Evolutionary conservation across 2,329 filamentous ascomycete genomes (phyloP), one percentile per base, ranked within the genome.

Genomic region (Fusarium ambrosium): DNA sequence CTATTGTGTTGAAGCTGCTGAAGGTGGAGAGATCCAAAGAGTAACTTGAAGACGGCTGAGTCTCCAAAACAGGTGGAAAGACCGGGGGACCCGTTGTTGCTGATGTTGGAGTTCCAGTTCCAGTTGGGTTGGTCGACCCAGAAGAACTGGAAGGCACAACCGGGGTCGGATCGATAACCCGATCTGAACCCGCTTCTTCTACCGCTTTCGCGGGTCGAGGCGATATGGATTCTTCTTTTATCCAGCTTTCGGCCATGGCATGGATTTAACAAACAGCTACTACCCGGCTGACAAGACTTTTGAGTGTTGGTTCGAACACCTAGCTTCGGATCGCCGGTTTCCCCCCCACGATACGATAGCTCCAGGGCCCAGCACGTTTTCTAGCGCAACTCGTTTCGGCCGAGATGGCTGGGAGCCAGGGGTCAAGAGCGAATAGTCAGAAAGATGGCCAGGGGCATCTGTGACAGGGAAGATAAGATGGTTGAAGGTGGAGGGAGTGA

Each of bases 211-310:
- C 64, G 29, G 68, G 58, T 60, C 66, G 70, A 66, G 76, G 67
- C 70, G 76, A 78, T 62, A 60, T 53, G 48, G 70, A 64, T 59
- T 78, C 72, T 66, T 78, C 65, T 48, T 76, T 76, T 45, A 78
- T 34, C 76, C 74, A 74, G 45, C 55, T 63, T 48, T 70, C 63
- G 56, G 74, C 73, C 76, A 78, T 77, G 64, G 67, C 59, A 59
- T 64, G 34, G 67, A 64, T 62, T 65, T 36, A 58, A 48, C 14
- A 22, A 32, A 36, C 24, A 61, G 22, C 53, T 56, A 45, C 45
- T 36, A 32, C 24, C 37, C 66, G 45, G 55, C 14, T 18, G n/a
- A 18, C 16, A 51, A 53, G 16, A 53, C 48, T 48, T 48, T 48
- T 24, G n/a, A 64, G 56, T 27, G 51, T 56, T 58, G 71, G 51